Conservation (phyloP, 2,329 filamentous ascomycete genomes). For the Reticulascus tulasneorum region DNA sequence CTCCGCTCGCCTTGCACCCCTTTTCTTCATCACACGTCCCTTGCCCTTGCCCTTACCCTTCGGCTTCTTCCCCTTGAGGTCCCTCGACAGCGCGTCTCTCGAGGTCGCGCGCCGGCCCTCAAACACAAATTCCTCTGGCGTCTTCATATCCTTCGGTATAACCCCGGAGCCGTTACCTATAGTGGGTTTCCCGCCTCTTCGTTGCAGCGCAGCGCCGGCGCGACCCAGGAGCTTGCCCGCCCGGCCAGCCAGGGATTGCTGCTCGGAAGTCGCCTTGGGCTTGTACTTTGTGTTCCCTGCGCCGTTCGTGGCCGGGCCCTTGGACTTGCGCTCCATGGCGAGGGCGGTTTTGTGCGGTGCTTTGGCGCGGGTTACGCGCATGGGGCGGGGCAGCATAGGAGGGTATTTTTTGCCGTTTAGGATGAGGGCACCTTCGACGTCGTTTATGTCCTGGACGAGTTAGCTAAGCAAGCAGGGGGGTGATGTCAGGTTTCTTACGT, state of each 20-base stretch:
- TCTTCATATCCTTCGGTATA: slow-evolving; percentile 36
- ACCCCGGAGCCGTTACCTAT: slow-evolving; percentile 16
- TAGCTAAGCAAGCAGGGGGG: slow-evolving; percentile 4
- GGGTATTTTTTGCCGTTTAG: slow-evolving; percentile 90
- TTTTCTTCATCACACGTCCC: slow-evolving; percentile 29
- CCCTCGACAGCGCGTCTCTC: slow-evolving; percentile 60
- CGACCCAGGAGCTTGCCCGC: slow-evolving; percentile 71
- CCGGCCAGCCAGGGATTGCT: slow-evolving; percentile 69
- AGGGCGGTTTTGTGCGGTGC: slow-evolving; percentile 58
- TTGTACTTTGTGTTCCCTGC: slow-evolving; percentile 51
- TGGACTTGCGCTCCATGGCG: slow-evolving; percentile 46
- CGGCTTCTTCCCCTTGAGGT: slow-evolving; percentile 54
- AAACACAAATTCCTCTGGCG: slow-evolving; percentile 71
- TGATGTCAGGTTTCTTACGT: slow-evolving; percentile 38
- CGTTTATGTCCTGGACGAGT: slow-evolving; percentile 63
- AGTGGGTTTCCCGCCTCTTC: slow-evolving; percentile 14
- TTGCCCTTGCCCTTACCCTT: slow-evolving; percentile 38
- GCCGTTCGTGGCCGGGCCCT: slow-evolving; percentile 27
- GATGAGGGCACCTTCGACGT: slow-evolving; percentile 85
- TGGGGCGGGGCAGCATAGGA: slow-evolving; percentile 82
- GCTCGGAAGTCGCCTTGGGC: slow-evolving; percentile 65
- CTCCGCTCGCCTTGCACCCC: slow-evolving; percentile 34
- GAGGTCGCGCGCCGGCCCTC: slow-evolving; percentile 72
- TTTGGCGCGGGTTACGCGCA: slow-evolving; percentile 85
- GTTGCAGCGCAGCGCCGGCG: slow-evolving; percentile 52